Conservation (phyloP, 805 yeast species). For the Yarrowia hollandica region DNA sequence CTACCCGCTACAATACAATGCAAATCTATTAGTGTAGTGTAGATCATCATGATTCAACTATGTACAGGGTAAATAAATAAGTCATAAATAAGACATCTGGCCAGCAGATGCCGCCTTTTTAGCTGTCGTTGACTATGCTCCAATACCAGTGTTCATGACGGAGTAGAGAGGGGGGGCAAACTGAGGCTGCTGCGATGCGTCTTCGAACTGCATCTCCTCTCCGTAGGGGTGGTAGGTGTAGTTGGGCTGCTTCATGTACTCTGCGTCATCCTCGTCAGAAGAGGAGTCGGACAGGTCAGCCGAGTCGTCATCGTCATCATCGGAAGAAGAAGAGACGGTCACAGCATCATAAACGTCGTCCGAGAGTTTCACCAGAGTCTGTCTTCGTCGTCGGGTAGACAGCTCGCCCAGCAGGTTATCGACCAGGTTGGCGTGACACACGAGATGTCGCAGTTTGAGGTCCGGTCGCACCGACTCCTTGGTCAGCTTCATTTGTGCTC, state of each 20-base stretch:
- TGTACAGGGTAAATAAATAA: conserved; percentile 5
- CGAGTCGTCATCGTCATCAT: conserved; percentile 3
- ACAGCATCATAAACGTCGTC: neutral
- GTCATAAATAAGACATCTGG: conserved; percentile 4
- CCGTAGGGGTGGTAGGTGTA: conserved; percentile 1
- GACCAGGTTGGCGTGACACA: conserved; percentile 69
- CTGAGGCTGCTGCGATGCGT: neutral
- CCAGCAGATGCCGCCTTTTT: neutral
- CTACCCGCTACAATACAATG: too few species aligned
- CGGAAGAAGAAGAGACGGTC: neutral
- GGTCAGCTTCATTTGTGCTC: conserved; percentile 63
- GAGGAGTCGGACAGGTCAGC: neutral
- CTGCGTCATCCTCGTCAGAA: neutral
- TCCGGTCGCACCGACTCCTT: conserved; percentile 60
- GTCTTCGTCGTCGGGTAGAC: neutral
- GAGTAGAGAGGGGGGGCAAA: neutral
- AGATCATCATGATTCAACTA: conserved; percentile 10
- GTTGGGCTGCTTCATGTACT: conserved; percentile 19
- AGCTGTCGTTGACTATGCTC: neutral
- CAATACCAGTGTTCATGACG: neutral
- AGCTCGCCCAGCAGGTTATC: conserved; percentile 57
- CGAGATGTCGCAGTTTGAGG: conserved; percentile 57
- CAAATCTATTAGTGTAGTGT: too few species aligned
- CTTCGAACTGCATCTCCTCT: conserved; percentile 1
- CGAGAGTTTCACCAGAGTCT: neutral